phyloP scores from a whole-genome alignment of 306 rosid genomes.

The Arachis stenosperma region DNA sequence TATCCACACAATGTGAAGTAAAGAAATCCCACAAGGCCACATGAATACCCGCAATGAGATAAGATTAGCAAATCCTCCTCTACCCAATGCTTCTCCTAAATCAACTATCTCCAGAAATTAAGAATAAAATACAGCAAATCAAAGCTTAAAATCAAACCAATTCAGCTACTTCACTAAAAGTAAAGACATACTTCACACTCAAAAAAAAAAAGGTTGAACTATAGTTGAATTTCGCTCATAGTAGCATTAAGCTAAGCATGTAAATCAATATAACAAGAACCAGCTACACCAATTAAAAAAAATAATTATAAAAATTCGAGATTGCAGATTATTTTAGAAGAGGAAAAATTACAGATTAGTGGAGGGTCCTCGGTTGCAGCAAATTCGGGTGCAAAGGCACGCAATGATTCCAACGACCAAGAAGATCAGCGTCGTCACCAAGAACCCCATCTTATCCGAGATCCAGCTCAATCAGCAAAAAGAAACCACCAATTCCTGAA shows the following conservation, averaged over 20 bases:
- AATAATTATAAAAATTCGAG: neutral
- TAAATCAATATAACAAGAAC: neutral
- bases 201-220: neutral
- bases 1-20: neutral
- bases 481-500: neutral
- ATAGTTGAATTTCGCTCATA: neutral
- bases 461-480: neutral
- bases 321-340: neutral
- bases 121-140: neutral
- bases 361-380: constrained; percentile 74
- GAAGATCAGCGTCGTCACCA: constrained; percentile 67
- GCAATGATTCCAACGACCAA: constrained; percentile 60
- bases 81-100: neutral
- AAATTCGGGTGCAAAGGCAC: constrained; percentile 58
- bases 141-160: neutral
- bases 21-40: neutral
- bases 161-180: neutral
- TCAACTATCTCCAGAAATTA: neutral
- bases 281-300: neutral
- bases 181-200: neutral
- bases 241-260: neutral
- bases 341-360: constrained; percentile 56
- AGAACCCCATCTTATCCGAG: constrained; percentile 58
- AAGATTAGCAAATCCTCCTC: neutral
- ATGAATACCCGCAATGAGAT: neutral